These are phyloP conservation scores for Phialocephala subalpina DNA, from an alignment of 2,329 filamentous ascomycete genomes.

Conservation along the genomic window DNA sequence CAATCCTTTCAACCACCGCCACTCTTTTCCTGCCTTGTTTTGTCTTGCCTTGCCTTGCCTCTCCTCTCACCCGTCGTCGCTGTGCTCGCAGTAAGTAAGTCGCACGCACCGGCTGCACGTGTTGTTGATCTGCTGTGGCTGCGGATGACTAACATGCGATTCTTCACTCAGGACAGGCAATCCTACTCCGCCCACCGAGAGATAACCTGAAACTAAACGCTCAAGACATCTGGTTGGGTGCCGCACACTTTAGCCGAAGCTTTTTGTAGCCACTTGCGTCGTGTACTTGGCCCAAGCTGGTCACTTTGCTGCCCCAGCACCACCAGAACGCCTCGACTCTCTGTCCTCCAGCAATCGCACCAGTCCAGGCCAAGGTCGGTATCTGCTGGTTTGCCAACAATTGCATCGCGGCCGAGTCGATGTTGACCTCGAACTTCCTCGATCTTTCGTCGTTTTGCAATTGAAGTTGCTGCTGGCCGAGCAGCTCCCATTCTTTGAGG, in stretches of 20 bases:
- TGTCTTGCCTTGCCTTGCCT: too few species aligned
- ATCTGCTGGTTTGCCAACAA: neutral
- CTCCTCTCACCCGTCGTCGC: too few species aligned
- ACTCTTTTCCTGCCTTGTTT: neutral
- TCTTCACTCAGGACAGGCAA: neutral
- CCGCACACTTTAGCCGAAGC: neutral
- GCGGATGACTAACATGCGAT: slow-evolving; percentile 4
- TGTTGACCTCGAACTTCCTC: neutral
- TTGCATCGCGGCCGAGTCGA: neutral
- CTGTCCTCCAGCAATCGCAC: neutral
- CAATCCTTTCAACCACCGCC: too few species aligned
- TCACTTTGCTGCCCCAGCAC: neutral
- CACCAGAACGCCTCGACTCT: slow-evolving; percentile 3
- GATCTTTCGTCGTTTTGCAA: neutral
- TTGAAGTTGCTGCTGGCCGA: slow-evolving; percentile 1
- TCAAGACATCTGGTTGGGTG: slow-evolving; percentile 9
- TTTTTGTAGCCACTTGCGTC: slow-evolving; percentile 15
- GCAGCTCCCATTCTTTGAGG: neutral
- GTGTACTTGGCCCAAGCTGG: slow-evolving; percentile 7
- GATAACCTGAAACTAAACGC: slow-evolving; percentile 1
- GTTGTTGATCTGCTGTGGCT: slow-evolving; percentile 3
- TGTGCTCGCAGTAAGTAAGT: neutral
- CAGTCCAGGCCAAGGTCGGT: neutral
- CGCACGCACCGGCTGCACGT: neutral
- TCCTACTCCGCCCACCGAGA: neutral